Evolutionary conservation across 495 filamentous ascomycete genomes (phyloP), one percentile per base, ranked within the genome.

Genomic region (Penicillium paradoxum): DNA sequence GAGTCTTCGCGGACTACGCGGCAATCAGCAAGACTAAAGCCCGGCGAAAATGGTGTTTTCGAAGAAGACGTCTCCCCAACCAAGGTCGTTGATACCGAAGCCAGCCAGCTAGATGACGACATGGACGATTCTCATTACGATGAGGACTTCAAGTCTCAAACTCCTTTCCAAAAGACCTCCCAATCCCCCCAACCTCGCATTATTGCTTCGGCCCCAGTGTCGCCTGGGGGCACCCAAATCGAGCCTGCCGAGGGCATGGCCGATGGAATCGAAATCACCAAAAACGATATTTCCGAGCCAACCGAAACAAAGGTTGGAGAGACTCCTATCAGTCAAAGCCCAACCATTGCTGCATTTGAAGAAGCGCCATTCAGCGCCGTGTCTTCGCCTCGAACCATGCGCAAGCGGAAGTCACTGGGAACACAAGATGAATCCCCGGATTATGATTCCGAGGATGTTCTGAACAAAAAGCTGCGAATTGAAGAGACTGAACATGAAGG

Each of bases 1-100:
- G 71, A 73, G 52, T 72, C 71, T 9, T 72, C 72, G 7, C 63
- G 69, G 18, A 68, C 66, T 19, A 73, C 70, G 8, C 65, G 73
- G 21, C 65, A 69, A 45, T 73, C 73, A 2, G 60, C 69, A 17
- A 61, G 71, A 47, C 54, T 71, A 17, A 71, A 60, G 51, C 50
- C 63, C 2, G 55, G 63, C 34, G 58, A 27, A 18, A 50, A 63
- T 19, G 34, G 51, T 8, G 21, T 44, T 9, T 49, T 50, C 2
- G 48, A 55, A 22, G 66, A 73, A 32, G 49, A 66, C 15, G 25
- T 32, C 11, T 59, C 53, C 19, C 55, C 55, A 6, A 51, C 53
- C 14, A 70, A 72, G 18, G 21, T 38, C n/a, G 44, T 33, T 1
- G 51, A 45, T 4, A 19, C 47, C 36, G 38, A 47, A 21, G 21